A percentile compares a stretch with the other conserved stretches of the same genome.
phyloP scores from a whole-genome alignment of 73 alveolate genomes.

The Symbiodinium pilosum region DNA sequence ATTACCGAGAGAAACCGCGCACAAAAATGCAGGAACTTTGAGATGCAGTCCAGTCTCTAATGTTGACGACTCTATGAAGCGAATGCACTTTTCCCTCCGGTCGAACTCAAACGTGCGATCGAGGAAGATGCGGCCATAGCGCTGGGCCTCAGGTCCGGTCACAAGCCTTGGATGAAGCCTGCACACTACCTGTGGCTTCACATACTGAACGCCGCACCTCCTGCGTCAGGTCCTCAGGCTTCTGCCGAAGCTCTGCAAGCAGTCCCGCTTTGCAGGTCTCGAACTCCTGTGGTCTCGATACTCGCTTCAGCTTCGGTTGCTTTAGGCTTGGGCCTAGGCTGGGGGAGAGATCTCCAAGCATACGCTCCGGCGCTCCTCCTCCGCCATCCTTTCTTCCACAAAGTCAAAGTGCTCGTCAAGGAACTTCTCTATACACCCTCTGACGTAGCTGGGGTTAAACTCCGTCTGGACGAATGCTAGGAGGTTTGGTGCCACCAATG shows the following conservation, averaged over 20 bases:
- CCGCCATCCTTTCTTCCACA: constrained; percentile 18
- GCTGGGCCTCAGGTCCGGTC: constrained; percentile 20
- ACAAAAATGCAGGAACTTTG: too few species aligned
- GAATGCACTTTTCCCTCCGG: constrained; percentile 31
- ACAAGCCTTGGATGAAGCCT: background rate
- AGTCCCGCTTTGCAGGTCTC: constrained; percentile 21
- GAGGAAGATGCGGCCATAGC: constrained; percentile 11
- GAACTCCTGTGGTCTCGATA: background rate
- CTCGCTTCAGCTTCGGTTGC: too few species aligned
- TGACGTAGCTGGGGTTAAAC: constrained; percentile 45
- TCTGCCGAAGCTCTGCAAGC: constrained; percentile 41
- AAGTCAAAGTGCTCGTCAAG: constrained; percentile 32
- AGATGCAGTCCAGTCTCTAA: background rate
- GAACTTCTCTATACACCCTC: constrained; percentile 73
- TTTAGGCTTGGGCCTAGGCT: too few species aligned
- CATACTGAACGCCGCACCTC: constrained; percentile 32
- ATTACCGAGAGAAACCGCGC: too few species aligned
- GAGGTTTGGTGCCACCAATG: constrained; percentile 8
- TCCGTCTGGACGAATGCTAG: constrained; percentile 55
- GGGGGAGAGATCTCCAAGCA: too few species aligned
- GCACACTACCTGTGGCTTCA: background rate
- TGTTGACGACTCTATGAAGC: constrained; percentile 43
- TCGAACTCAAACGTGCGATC: constrained; percentile 81
- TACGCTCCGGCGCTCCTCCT: constrained; percentile 23
- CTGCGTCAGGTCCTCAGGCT: constrained; percentile 26